Evolutionary conservation across 768 basidiomycete species (phyloP), one percentile per base, ranked within the genome.

Genomic region (Lactarius trivialis): DNA sequence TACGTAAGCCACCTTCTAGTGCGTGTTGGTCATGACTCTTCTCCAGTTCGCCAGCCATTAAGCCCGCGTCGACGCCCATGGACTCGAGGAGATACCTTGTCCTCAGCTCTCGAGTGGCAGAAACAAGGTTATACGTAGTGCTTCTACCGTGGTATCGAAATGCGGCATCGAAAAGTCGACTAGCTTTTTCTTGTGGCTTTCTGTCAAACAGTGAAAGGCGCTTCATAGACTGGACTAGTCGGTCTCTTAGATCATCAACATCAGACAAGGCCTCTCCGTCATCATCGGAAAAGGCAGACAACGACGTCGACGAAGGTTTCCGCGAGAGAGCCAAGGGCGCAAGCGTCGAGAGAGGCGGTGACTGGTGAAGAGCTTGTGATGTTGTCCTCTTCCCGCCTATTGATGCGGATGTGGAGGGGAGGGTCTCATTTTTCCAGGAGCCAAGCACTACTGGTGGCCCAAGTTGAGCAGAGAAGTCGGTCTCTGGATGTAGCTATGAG

Each of bases 401-500:
- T n/a, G 61, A 34, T 36, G 55, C 11, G n/a, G 65, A 32, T 12
- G 33, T 2, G 24, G 63, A 50, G 15, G 3, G 2, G 30, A 8
- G 28, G 30, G 76, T 74, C 30, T 66, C 65, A 33, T 70, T 60
- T 67, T 72, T 87, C 88, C 88, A 89, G 5, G 85, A 86, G 65
- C 79, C 85, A 39, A 86, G 82, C 51, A 81, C 37, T 9, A 89
- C 73, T 1, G 80, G 80, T 7, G 84, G 82, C 0, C 88, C 88
- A 52, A 90, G 75, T 64, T 86, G 82, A 24, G 78, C 72, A 36
- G 82, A 78, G 69, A 87, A 85, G 69, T 88, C 84, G 50, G 73
- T 70, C 63, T 82, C 81, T 33, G 88, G 88, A 32, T 77, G 79
- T 66, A 89, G 76, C 88, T 89, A 68, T 66, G 51, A 51, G 41